A percentile compares a stretch with the other conserved stretches of the same genome.
Conservation (phyloP, 139 green algal genomes). For the Nannochloris sp. region DNA sequence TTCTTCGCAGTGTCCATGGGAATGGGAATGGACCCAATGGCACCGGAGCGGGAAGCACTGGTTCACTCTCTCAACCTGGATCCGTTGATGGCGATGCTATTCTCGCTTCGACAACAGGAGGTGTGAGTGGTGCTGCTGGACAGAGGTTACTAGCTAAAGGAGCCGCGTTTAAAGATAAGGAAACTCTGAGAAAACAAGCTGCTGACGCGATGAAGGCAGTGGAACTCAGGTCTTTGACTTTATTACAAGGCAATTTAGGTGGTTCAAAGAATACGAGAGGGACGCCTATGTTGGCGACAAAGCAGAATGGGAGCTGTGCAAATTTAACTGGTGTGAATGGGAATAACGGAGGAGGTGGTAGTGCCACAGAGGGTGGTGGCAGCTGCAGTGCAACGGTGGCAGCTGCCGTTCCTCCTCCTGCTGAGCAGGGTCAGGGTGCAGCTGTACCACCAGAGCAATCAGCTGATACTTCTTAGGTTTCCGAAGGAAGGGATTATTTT, state of each 20-base stretch:
- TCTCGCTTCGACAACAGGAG: no score
- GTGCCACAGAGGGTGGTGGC: no score
- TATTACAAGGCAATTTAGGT: slow-evolving; percentile 15
- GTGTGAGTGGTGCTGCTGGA: no score
- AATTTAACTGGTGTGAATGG: no score
- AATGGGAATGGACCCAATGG: background rate
- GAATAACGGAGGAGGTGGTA: no score
- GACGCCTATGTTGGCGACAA: background rate
- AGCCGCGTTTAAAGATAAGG: slow-evolving; percentile 11
- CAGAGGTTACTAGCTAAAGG: no score
- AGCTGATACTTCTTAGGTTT: no score
- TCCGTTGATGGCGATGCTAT: background rate
- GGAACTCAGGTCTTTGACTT: slow-evolving; percentile 32
- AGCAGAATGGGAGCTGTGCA: background rate
- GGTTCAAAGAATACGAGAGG: background rate
- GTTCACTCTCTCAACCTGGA: background rate
- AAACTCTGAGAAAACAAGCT: slow-evolving; percentile 25
- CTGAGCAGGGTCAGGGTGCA: no score
- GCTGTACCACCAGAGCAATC: no score
- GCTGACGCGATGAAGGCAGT: slow-evolving; percentile 40
- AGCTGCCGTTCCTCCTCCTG: no score
- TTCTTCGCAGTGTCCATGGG: background rate
- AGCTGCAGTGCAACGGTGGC: no score
- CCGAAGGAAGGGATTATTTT: no score
- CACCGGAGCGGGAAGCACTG: background rate